Evolutionary conservation across 257 asterid genomes (phyloP), one percentile per base, ranked within the genome.

Genomic region (Fraxinus quadrangulata): DNA sequence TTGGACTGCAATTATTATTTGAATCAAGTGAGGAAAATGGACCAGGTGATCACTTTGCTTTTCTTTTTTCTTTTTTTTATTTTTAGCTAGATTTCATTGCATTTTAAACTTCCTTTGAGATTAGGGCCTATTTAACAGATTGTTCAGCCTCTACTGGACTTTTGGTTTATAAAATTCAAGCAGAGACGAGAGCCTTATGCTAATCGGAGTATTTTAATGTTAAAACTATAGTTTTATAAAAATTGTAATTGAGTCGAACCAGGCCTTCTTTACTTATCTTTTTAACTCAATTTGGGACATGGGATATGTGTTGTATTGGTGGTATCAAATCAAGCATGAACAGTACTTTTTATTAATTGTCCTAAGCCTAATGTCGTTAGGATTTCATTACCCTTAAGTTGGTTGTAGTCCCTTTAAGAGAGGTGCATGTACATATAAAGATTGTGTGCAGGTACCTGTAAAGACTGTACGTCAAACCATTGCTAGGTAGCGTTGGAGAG

Each of bases 11-110:
- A 86, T 91, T 95, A 79, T 97, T 95, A 77, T 95, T 95, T 83
- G 99, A 95, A 81, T 93, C 98, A 13, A 95, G 99, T 47, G 94
- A 88, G 78, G 99, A 95, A 87, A 93, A 95, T 77, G 99, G 98
- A 75, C 96, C 90, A 80, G 99, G 98, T 94, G 78, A 81, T 33
- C 13, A 6, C 39, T 78, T 54, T 23, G 67, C 68, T 0, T 4
- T 14, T 49, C 71, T 36, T 33, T 71, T 30, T n/a, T n/a, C n/a
- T n/a, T n/a, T n/a, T n/a, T n/a, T n/a, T n/a, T n/a, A n/a, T n/a
- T n/a, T 37, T 14, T 16, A 17, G 54, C 76, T 72, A 75, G 33
- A 26, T 4, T 26, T 23, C 69, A 26, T 63, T 24, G 36, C 6
- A 63, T 63, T 63, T 42, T 63, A 26, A 63, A 31, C 31, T 26